A percentile compares a stretch with the other conserved stretches of the same genome.
Evolutionary conservation across 805 yeast species (phyloP).

Genomic region (Candida golubevii): DNA sequence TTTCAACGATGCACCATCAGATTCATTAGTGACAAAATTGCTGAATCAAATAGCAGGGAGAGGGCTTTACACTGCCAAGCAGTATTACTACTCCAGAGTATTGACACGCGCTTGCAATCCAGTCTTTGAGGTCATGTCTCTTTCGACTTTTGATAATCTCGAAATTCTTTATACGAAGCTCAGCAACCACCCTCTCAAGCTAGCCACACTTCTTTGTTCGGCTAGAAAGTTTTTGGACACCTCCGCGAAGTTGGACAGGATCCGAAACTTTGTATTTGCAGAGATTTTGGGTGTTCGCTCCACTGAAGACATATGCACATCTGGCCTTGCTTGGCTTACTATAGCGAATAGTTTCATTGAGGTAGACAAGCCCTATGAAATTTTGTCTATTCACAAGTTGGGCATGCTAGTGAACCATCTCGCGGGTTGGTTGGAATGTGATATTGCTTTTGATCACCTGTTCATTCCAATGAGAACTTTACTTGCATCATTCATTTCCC

Average conservation of each 20-base stretch:
- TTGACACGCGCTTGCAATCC: conserved; percentile 27
- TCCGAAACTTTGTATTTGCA: conserved; percentile 59
- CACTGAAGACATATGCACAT: conserved; percentile 32
- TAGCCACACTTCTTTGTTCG: conserved; percentile 28
- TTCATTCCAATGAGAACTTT: conserved; percentile 51
- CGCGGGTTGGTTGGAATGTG: conserved; percentile 57
- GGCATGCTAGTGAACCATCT: conserved; percentile 56
- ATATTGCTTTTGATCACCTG: conserved; percentile 51
- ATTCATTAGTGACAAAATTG: neutral
- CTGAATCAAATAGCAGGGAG: conserved; percentile 8
- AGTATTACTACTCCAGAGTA: conserved; percentile 18
- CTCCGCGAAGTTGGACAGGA: conserved; percentile 41
- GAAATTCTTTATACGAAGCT: conserved; percentile 29
- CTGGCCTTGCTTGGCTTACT: conserved; percentile 46
- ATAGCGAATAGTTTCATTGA: conserved; percentile 42
- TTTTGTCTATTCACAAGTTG: conserved; percentile 61
- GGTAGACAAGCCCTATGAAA: conserved; percentile 31
- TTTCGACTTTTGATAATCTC: conserved; percentile 23
- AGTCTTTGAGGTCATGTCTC: conserved; percentile 22
- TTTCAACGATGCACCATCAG: conserved; percentile 4
- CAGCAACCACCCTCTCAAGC: conserved; percentile 28
- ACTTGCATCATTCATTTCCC: conserved; percentile 43
- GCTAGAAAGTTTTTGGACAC: conserved; percentile 34
- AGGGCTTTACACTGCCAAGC: conserved; percentile 10
- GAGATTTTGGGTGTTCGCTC: conserved; percentile 56